Evolutionary conservation across 2,329 filamentous ascomycete species (phyloP).

Genomic region (Apiospora pterosperma): DNA sequence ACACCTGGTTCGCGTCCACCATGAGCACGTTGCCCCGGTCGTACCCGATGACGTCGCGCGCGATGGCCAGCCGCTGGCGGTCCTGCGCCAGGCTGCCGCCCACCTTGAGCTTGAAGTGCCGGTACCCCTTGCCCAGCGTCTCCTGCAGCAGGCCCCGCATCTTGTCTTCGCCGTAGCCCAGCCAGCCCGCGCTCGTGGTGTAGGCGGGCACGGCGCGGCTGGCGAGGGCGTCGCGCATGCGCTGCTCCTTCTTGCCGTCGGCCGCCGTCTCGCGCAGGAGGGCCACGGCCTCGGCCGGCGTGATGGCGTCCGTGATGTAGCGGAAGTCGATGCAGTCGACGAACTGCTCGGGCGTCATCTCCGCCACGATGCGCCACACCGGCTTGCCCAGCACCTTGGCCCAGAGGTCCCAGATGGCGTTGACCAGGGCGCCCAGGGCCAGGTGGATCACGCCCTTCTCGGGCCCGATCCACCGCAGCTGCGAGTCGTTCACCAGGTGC

Average conservation of each 20-base stretch:
- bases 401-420: constrained; percentile 95
- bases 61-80: constrained; percentile 66
- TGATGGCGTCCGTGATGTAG: constrained; percentile 92
- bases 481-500: constrained; percentile 84
- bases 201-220: constrained; percentile 82
- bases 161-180: constrained; percentile 87
- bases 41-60: constrained; percentile 76
- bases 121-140: constrained; percentile 73
- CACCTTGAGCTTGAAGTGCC: constrained; percentile 89
- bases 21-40: constrained; percentile 82
- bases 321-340: constrained; percentile 89
- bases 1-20: constrained; percentile 92
- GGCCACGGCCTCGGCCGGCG: constrained; percentile 74
- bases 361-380: constrained; percentile 84
- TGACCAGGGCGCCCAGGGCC: constrained; percentile 82
- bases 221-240: constrained; percentile 70
- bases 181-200: constrained; percentile 86
- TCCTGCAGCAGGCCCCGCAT: constrained; percentile 73
- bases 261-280: constrained; percentile 64
- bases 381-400: constrained; percentile 82
- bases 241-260: constrained; percentile 58
- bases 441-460: constrained; percentile 95
- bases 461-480: constrained; percentile 89
- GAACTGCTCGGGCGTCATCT: constrained; percentile 86
- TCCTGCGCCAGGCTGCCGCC: constrained; percentile 72